phyloP scores from a whole-genome alignment of 2,329 filamentous ascomycete species.

The Epichloe gansuensis region DNA sequence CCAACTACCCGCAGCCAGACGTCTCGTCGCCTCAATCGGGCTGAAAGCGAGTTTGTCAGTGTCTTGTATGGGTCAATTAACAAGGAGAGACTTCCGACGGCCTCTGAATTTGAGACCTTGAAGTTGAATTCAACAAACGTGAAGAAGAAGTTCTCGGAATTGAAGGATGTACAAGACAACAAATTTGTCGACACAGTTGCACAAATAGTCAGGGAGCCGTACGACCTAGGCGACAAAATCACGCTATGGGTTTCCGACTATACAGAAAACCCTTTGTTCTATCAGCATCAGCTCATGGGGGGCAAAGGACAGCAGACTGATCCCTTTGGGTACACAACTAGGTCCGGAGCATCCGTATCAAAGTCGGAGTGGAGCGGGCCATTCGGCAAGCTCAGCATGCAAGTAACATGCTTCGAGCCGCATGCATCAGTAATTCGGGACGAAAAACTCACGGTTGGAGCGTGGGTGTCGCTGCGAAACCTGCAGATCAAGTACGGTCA shows the following conservation, averaged over 20 bases:
- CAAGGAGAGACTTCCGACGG: slow-evolving; percentile 29
- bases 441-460: slow-evolving; percentile 37
- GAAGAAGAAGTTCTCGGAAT: slow-evolving; percentile 46
- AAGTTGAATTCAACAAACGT: slow-evolving; percentile 27
- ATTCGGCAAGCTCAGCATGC: slow-evolving; percentile 56
- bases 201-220: slow-evolving; percentile 48
- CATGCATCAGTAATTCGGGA: slow-evolving; percentile 48
- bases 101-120: slow-evolving; percentile 28
- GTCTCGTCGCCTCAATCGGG: slow-evolving; percentile 9
- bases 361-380: slow-evolving; percentile 55
- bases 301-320: slow-evolving; percentile 35
- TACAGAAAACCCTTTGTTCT: slow-evolving; percentile 56
- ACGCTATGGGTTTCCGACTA: slow-evolving; percentile 74
- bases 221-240: slow-evolving; percentile 29
- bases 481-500: slow-evolving; percentile 52
- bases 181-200: slow-evolving; percentile 58
- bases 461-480: slow-evolving; percentile 57
- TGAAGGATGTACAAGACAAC: slow-evolving; percentile 46
- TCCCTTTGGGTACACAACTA: slow-evolving; percentile 37
- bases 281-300: slow-evolving; percentile 29
- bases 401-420: slow-evolving; percentile 56
- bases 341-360: slow-evolving; percentile 11
- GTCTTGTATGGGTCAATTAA: slow-evolving; percentile 32
- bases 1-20: slow-evolving; percentile 9
- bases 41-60: slow-evolving; percentile 33